These are phyloP conservation scores for Reticulascus tulasneorum DNA, from an alignment of 2,329 filamentous ascomycete species.

Conservation along the genomic window DNA sequence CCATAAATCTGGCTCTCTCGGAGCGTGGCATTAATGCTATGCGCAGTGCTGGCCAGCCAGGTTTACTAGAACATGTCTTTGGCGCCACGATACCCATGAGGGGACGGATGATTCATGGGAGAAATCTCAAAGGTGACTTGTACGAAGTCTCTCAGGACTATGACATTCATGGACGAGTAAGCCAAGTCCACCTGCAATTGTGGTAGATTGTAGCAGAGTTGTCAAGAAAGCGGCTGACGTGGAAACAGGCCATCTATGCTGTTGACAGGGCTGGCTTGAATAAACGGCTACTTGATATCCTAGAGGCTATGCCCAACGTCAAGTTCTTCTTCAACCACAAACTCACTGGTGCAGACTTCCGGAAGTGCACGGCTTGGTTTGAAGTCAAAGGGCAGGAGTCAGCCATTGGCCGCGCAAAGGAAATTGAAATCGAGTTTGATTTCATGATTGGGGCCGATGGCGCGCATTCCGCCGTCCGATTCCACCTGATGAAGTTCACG, in stretches of 20 bases:
- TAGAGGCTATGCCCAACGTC: slow-evolving; percentile 84
- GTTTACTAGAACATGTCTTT: slow-evolving; percentile 71
- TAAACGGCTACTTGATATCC: slow-evolving; percentile 73
- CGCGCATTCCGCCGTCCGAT: slow-evolving; percentile 85
- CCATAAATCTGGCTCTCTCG: slow-evolving; percentile 95
- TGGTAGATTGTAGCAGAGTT: accelerated
- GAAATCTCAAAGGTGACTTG: slow-evolving; percentile 57
- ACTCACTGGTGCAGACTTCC: slow-evolving; percentile 84
- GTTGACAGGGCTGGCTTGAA: slow-evolving; percentile 84
- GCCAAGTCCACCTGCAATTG: slow-evolving; percentile 18
- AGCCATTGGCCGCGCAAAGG: slow-evolving; percentile 47
- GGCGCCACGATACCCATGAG: slow-evolving; percentile 84
- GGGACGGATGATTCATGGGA: slow-evolving; percentile 92
- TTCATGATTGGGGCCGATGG: slow-evolving; percentile 93
- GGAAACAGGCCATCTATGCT: slow-evolving; percentile 69
- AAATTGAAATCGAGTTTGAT: slow-evolving; percentile 85
- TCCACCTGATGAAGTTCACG: slow-evolving; percentile 93
- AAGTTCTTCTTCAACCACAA: slow-evolving; percentile 92
- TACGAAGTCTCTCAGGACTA: slow-evolving; percentile 83
- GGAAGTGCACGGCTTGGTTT: slow-evolving; percentile 78
- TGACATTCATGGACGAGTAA: slow-evolving; percentile 80
- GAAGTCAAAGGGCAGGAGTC: slow-evolving; percentile 46
- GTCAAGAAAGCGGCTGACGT: neutral
- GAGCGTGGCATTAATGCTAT: slow-evolving; percentile 92
- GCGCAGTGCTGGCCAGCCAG: slow-evolving; percentile 60